phyloP scores from a whole-genome alignment of 108 stramenopile species.

The Conticribra guillardii region DNA sequence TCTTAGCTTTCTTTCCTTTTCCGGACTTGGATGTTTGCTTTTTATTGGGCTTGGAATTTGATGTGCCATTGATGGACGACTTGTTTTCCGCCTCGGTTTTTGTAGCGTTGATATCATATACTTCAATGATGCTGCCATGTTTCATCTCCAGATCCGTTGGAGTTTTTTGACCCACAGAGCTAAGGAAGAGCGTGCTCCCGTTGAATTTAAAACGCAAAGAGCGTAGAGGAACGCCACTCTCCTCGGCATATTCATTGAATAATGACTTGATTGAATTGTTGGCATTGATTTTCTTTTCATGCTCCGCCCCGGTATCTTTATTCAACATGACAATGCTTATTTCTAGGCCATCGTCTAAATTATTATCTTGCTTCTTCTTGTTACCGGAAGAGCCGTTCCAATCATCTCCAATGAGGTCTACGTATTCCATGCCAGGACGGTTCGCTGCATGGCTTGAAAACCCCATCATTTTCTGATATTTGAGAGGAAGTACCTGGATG shows the following conservation, averaged over 20 bases:
- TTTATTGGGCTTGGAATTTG: neutral
- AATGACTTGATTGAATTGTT: constrained; percentile 14
- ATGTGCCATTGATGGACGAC: too few species aligned
- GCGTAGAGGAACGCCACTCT: constrained; percentile 12
- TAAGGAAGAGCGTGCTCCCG: constrained; percentile 19
- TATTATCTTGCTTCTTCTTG: neutral
- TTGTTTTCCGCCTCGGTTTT: neutral
- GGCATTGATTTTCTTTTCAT: constrained; percentile 7
- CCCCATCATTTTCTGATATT: constrained; percentile 8
- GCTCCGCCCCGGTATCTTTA: neutral
- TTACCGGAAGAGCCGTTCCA: neutral
- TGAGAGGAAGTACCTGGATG: neutral
- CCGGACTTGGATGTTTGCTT: neutral
- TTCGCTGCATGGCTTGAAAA: neutral
- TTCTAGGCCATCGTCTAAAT: constrained; percentile 3
- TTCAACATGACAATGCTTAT: constrained; percentile 8
- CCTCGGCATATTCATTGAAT: constrained; percentile 25
- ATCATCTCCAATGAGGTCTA: constrained; percentile 5
- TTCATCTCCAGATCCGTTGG: constrained; percentile 15
- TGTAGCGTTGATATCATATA: neutral
- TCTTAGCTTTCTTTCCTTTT: constrained; percentile 1
- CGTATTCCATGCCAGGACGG: constrained; percentile 11
- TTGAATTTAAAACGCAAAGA: constrained; percentile 18
- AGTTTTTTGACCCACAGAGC: constrained; percentile 16
- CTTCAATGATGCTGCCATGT: neutral